Evolutionary conservation across 2,329 filamentous ascomycete species (phyloP), one percentile per base, ranked within the genome.

Genomic region (Claviceps pusilla): DNA sequence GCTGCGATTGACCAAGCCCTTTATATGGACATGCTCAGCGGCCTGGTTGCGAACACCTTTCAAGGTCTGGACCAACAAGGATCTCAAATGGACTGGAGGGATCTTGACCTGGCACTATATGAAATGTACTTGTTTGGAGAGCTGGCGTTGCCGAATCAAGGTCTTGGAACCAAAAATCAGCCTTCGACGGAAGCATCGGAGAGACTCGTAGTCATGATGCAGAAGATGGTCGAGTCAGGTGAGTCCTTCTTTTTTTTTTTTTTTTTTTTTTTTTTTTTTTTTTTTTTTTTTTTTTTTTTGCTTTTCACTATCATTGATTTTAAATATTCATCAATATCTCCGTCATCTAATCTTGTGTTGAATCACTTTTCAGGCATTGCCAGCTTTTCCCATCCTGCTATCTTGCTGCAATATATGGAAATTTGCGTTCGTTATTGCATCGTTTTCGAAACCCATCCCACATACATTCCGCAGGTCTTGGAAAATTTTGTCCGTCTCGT

Each of bases 121-220:
- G 91, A 98, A 71, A 94, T 98, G 84, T 95, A 86, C 65, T 73
- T 95, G 45, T 95, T 98, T 68, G 93, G 93, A 56, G 93, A 98
- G 66, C 77, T 97, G 60, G 89, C 90, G n/a, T 78, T 94, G 65
- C 88, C 84, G 56, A 89, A 89, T 60, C 86, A 89, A 58, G 89
- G 90, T 24, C 69, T 96, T n/a, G 89, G 89, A 59, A 77, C 80
- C 55, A 97, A 96, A 73, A 87, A 84, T 59, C 83, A 86, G 62
- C 88, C 90, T 7, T 88, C 86, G 16, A 84, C 81, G 54, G 76
- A 84, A 47, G 89, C 90, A 50, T 83, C 88, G 6, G 86, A 91
- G 68, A 82, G 87, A 59, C 75, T 98, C 55, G 80, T 90, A 56
- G 84, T 84, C 57, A 95, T 98, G 87, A 95, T 98, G 87, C 78